Base-by-base conservation (phyloP, 306 rosid species). In the Glycine tomentella region DNA sequence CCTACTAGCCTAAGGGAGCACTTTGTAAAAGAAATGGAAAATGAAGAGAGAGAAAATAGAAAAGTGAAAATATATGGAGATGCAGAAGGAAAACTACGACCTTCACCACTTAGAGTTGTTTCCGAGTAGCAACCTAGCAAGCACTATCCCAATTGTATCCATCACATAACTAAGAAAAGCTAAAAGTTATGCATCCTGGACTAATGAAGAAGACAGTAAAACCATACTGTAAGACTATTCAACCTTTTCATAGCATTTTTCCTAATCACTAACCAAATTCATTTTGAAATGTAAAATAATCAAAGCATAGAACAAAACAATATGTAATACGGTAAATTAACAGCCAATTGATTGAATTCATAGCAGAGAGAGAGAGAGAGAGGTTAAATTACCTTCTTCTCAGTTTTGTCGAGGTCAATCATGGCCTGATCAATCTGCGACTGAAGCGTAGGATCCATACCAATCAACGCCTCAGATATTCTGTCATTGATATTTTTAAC, bases 401-500 rank as follows among this genome's bases (percentile, higher is more conserved):
- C 99, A n/a, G 99, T 93, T 87, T 84, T 95, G 83, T 95, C 98
- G 64, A 95, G 86, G 89, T 91, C 98, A 44, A 84, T 91, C 98
- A 95, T 91, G 58, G 96, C 98, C 80, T 90, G 93, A 84, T 95
- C 99, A 91, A 95, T 90, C 88, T 95, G 98, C 7, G 90, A 84
- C 75, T 95, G 99, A 72, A 91, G 94, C 2, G 88, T 91, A 44
- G 99, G 99, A 84, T 93, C 97, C 98, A 93, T 93, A 81, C 98
- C 99, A 67, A 91, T 69, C 81, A 95, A 85, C 9, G 98, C 98
- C 86, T 89, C 97, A 0, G 96, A 93, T 79, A 95, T 93, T 69
- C 91, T 93, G 63, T 93, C 99, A 69, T 93, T 95, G 50, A 95
- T 90, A 70, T 89, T 95, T 75, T 86, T 93, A 59, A 95, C 95